These are phyloP conservation scores for Pleurotus giganteus DNA, from an alignment of 768 basidiomycete species.

Conservation along the genomic window DNA sequence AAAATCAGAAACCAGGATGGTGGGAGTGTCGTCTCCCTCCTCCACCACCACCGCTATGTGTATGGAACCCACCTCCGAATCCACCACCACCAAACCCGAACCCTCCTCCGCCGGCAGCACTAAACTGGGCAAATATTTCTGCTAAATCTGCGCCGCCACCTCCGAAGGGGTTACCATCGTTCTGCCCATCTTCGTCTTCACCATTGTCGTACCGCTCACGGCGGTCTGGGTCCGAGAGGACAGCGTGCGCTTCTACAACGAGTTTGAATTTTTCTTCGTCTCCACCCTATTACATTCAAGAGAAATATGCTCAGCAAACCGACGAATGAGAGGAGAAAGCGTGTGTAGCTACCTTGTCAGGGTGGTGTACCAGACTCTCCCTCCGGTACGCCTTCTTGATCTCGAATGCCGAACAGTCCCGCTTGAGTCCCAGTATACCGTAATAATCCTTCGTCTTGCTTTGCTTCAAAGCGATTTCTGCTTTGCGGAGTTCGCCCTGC, in stretches of 20 bases:
- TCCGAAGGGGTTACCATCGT: slow-evolving; percentile 38
- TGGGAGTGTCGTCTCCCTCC: slow-evolving; percentile 25
- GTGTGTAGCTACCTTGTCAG: slow-evolving; percentile 60
- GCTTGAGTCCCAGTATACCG: slow-evolving; percentile 63
- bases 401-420: slow-evolving; percentile 65
- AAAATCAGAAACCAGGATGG: slow-evolving; percentile 28
- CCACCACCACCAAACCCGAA: slow-evolving; percentile 27
- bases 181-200: slow-evolving; percentile 75
- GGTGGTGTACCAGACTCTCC: slow-evolving; percentile 83
- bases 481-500: slow-evolving; percentile 70
- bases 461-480: slow-evolving; percentile 77
- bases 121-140: slow-evolving; percentile 64
- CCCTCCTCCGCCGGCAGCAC: slow-evolving; percentile 41
- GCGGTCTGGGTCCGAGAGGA: slow-evolving; percentile 74
- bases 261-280: slow-evolving; percentile 97
- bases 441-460: slow-evolving; percentile 92
- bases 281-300: slow-evolving; percentile 60
- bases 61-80: slow-evolving; percentile 22
- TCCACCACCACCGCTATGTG: slow-evolving; percentile 17
- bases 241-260: slow-evolving; percentile 76
- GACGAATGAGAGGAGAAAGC: slow-evolving; percentile 4
- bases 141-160: slow-evolving; percentile 53
- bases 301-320: neutral
- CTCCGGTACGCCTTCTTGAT: slow-evolving; percentile 92
- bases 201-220: slow-evolving; percentile 79